phyloP scores from a whole-genome alignment of 257 asterid species.

The Anisodus acutangulus region DNA sequence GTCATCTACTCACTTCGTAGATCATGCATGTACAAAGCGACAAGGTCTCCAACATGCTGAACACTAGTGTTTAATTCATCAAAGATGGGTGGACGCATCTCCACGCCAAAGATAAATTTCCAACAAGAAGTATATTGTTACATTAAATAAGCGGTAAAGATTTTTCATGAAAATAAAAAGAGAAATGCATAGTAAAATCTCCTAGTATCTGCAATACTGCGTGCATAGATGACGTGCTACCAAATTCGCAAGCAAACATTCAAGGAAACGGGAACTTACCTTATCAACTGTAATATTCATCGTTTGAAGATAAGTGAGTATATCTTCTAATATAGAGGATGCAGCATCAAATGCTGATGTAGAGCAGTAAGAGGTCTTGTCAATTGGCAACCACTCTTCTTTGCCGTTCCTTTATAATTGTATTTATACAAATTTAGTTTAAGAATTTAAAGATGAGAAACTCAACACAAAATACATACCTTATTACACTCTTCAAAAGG shows the following conservation, averaged over 20 bases:
- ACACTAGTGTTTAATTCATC: too few species aligned
- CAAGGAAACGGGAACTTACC: constrained; percentile 44
- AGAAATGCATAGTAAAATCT: background rate
- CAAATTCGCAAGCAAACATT: background rate
- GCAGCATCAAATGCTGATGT: constrained; percentile 73
- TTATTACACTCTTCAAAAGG: constrained; percentile 58
- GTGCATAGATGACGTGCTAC: background rate
- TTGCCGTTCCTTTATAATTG: constrained; percentile 65
- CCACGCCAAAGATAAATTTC: too few species aligned
- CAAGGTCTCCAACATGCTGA: too few species aligned
- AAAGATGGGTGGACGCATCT: too few species aligned
- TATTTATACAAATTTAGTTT: constrained; percentile 51
- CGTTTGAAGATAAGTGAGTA: constrained; percentile 62
- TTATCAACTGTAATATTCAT: constrained; percentile 84
- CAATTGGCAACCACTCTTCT: constrained; percentile 90
- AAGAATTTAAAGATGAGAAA: constrained; percentile 45
- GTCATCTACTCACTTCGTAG: too few species aligned
- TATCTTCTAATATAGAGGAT: constrained; percentile 71
- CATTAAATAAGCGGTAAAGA: background rate
- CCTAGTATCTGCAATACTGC: background rate
- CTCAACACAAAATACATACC: constrained; percentile 45
- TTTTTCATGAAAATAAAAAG: background rate
- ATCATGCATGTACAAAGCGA: too few species aligned
- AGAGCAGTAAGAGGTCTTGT: constrained; percentile 75
- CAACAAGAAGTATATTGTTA: too few species aligned